Evolutionary conservation across 140 eudicot species (phyloP).

Genomic region (Eryngium alpinum): DNA sequence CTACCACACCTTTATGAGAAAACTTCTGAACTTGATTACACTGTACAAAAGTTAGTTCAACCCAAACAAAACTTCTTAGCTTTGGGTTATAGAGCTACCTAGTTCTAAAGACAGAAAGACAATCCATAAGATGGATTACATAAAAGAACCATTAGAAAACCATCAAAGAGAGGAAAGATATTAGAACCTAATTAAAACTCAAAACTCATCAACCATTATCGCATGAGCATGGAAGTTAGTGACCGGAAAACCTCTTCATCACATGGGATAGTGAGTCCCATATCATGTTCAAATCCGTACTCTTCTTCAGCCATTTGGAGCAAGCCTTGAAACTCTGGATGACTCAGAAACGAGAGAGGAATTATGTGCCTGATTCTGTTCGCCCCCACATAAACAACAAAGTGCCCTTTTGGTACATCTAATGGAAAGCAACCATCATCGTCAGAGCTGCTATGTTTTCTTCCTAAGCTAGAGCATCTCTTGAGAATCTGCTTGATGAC

Average conservation of each 20-base stretch:
- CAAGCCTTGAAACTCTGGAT: background rate
- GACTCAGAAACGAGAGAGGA: background rate
- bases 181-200: no score
- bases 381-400: background rate
- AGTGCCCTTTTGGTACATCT: slow-evolving; percentile 8
- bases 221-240: background rate
- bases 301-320: background rate
- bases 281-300: background rate
- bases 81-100: no score
- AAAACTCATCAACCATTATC: no score
- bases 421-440: background rate
- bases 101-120: no score
- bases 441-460: background rate
- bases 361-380: background rate
- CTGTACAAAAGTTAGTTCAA: no score
- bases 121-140: no score
- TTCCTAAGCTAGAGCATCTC: background rate
- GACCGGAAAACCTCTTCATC: background rate
- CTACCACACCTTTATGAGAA: no score
- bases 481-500: background rate
- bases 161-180: no score
- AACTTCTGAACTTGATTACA: no score
- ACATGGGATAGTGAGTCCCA: slow-evolving; percentile 6
- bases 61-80: no score
- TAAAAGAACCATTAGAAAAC: no score